Evolutionary conservation across 2,329 filamentous ascomycete species (phyloP), one percentile per base, ranked within the genome.

Genomic region (Monilinia laxa): DNA sequence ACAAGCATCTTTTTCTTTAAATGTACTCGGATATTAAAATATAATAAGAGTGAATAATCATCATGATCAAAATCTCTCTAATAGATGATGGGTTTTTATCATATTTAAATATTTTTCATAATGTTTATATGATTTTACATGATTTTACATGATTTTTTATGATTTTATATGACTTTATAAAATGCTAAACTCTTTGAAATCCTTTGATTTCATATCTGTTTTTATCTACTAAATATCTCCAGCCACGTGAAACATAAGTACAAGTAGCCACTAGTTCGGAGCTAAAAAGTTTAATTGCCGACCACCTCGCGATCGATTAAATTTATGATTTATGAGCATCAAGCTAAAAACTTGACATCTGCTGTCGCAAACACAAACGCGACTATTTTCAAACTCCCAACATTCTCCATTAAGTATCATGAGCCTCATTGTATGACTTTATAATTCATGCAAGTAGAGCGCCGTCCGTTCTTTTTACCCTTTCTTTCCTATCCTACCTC

Each of bases 221-320:
- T 20, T 4, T 11, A 47, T 20, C 42, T 18, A 6, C 18, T n/a
- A 11, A 20, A 51, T 23, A 12, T 16, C 9, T 23, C 7, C 5
- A 12, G 4, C 23, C 64, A 65, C 64, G 55, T 65, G 45, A 57
- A 23, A 16, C 4, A 1, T 16, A 45, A 5, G 3, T 31, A 4
- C 23, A 53, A 2, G 2, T 5, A 2, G 9, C 14, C 28, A 58
- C 31, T 52, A 58, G 42, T 4, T 45, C 49, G 47, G 57, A 66
- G 38, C 49, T 62, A 62, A 66, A 66, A 62, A 60, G 28, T 45
- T 66, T 54, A 62, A 62, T 62, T 66, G 64, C 64, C 64, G 56
- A 66, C 49, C 62, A 57, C 25, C 55, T 45, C 28, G 56, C 64
- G 55, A 49, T 64, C 51, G 45, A 55, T 55, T 49, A 23, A 47